Conservation (phyloP, 1,284 basidiomycete genomes). For the Leccinum subatratum region DNA sequence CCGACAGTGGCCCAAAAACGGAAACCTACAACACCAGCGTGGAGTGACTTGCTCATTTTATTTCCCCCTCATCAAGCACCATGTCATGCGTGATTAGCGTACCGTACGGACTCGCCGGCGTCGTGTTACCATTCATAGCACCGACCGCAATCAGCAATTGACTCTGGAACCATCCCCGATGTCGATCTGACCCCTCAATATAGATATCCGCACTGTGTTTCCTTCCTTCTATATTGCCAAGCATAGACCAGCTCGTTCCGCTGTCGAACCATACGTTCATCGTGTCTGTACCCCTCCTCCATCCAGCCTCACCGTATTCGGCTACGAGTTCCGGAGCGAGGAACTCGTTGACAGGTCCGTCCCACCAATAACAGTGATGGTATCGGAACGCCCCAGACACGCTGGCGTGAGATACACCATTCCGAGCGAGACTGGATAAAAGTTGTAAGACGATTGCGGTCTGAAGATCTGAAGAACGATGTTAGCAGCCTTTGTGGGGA, state of each 20-base stretch:
- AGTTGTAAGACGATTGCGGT: constrained; percentile 78
- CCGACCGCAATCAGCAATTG: constrained; percentile 83
- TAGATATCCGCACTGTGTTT: constrained; percentile 76
- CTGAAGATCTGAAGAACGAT: constrained; percentile 49
- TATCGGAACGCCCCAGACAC: constrained; percentile 97
- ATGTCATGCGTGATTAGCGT: constrained; percentile 94
- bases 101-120: constrained; percentile 65
- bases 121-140: constrained; percentile 33
- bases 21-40: constrained; percentile 70
- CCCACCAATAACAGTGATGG: constrained; percentile 97
- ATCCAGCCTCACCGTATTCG: constrained; percentile 43
- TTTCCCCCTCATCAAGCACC: constrained; percentile 88
- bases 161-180: constrained; percentile 99
- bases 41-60: constrained; percentile 97
- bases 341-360: constrained; percentile 80
- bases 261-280: constrained; percentile 99
- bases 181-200: constrained; percentile 95
- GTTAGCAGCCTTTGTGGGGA: constrained; percentile 4
- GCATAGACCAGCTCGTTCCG: constrained; percentile 89
- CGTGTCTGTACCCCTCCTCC: constrained; percentile 84
- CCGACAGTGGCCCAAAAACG: neutral
- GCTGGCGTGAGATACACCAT: constrained; percentile 99
- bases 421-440: constrained; percentile 88
- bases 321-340: constrained; percentile 56
- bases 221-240: constrained; percentile 38